Evolutionary conservation across 192 early-diverging fungal genomes (phyloP).

Genomic region (Radiomyces spectabilis): DNA sequence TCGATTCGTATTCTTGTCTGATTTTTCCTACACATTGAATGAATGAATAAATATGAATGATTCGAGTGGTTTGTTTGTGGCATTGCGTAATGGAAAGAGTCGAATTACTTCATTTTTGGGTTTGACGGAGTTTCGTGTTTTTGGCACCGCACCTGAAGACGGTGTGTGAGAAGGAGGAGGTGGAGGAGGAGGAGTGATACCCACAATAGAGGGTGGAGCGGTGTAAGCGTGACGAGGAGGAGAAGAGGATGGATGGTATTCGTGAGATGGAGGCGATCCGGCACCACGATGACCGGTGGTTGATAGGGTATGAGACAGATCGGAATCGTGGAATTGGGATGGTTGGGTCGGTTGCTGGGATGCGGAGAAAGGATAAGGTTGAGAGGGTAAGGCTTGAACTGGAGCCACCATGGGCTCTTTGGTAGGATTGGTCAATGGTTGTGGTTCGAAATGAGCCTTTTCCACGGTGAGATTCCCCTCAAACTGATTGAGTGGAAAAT

Average conservation of each 20-base stretch:
- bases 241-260: neutral
- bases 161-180: neutral
- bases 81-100: no score
- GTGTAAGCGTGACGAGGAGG: neutral
- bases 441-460: slow-evolving; percentile 17
- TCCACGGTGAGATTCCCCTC: slow-evolving; percentile 15
- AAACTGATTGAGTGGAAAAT: slow-evolving; percentile 16
- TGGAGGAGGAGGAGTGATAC: neutral
- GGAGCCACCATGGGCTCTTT: no score
- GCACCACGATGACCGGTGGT: neutral
- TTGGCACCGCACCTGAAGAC: neutral
- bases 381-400: no score
- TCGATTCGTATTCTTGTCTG: neutral
- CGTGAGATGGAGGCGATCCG: no score
- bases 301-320: neutral
- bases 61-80: neutral
- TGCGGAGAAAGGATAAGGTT: neutral
- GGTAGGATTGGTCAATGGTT: no score
- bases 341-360: neutral
- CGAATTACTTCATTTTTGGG: neutral
- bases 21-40: neutral
- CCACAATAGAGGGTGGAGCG: neutral
- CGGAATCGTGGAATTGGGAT: neutral
- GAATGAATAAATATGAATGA: neutral
- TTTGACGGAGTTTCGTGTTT: neutral